Conservation (phyloP, 306 rosid genomes). For the Vigna angularis region DNA sequence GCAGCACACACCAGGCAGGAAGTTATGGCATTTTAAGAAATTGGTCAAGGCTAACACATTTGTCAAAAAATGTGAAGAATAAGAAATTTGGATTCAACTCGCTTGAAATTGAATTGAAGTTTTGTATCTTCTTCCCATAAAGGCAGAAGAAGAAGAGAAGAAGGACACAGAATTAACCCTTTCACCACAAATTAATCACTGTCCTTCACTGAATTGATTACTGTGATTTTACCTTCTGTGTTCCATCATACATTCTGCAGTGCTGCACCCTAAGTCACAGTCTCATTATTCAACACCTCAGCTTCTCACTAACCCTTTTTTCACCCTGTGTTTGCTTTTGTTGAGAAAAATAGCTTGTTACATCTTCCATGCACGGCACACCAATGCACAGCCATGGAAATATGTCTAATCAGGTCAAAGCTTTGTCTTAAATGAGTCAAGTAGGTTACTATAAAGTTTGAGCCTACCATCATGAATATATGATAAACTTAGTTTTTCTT, state of each 20-base stretch:
- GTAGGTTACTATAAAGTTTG: slow-evolving; percentile 1
- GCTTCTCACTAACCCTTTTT: neutral
- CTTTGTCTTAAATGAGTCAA: slow-evolving; percentile 17
- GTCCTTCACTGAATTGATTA: slow-evolving; percentile 22
- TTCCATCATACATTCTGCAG: slow-evolving; percentile 25
- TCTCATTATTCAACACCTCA: slow-evolving; percentile 18
- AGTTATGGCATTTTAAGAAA: slow-evolving; percentile 1
- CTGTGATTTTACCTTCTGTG: slow-evolving; percentile 28
- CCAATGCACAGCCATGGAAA: neutral
- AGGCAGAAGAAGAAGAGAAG: neutral
- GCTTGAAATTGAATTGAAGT: neutral
- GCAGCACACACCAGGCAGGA: neutral
- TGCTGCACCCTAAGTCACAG: slow-evolving; percentile 16
- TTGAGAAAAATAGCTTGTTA: neutral
- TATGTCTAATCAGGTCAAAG: slow-evolving; percentile 21
- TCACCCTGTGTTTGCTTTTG: neutral
- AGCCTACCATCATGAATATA: neutral
- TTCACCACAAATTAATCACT: slow-evolving; percentile 2
- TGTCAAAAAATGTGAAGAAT: neutral
- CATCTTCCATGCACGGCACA: neutral
- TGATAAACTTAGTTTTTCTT: neutral
- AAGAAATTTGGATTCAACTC: neutral
- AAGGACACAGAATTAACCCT: neutral
- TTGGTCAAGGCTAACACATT: neutral
- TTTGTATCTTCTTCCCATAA: neutral